Conservation (phyloP, 129 eudicot species). For the Chrysanthemum seticuspe region DNA sequence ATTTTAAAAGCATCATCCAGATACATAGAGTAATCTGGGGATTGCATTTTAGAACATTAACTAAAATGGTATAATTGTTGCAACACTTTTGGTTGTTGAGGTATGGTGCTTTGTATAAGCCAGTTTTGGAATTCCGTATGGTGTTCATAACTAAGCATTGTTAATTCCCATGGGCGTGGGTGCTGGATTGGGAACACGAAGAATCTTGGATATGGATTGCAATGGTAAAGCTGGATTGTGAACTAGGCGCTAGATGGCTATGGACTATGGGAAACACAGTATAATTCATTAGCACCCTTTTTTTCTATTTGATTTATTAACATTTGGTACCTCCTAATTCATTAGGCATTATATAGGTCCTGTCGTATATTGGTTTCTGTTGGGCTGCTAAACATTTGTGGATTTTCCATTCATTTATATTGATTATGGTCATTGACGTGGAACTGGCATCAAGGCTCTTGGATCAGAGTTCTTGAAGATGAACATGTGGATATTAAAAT, state of each 20-base stretch:
- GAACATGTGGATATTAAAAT: constrained; percentile 75
- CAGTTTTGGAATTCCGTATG: constrained; percentile 47
- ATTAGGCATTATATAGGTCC: constrained; percentile 26
- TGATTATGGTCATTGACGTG: constrained; percentile 55
- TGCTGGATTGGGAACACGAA: constrained; percentile 71
- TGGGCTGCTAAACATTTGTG: constrained; percentile 34
- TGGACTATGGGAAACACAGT: constrained; percentile 5
- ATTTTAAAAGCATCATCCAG: constrained; percentile 15
- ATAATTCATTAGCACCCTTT: neutral
- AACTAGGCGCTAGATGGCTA: constrained; percentile 38
- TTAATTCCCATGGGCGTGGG: constrained; percentile 49
- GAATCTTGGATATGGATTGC: constrained; percentile 76
- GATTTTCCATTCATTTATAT: constrained; percentile 28
- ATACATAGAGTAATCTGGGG: constrained; percentile 56
- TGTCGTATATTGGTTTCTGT: constrained; percentile 22
- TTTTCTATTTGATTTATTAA: constrained; percentile 15
- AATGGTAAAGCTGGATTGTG: constrained; percentile 65
- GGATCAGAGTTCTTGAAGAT: constrained; percentile 64
- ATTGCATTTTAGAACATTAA: constrained; percentile 53
- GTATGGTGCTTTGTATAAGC: constrained; percentile 60
- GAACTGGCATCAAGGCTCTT: constrained; percentile 74
- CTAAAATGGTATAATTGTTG: constrained; percentile 48
- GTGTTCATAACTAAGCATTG: constrained; percentile 55
- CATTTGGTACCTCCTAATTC: constrained; percentile 11
- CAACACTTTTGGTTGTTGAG: constrained; percentile 72